Conservation (phyloP, 2,329 filamentous ascomycete genomes). For the Coniella vitis region DNA sequence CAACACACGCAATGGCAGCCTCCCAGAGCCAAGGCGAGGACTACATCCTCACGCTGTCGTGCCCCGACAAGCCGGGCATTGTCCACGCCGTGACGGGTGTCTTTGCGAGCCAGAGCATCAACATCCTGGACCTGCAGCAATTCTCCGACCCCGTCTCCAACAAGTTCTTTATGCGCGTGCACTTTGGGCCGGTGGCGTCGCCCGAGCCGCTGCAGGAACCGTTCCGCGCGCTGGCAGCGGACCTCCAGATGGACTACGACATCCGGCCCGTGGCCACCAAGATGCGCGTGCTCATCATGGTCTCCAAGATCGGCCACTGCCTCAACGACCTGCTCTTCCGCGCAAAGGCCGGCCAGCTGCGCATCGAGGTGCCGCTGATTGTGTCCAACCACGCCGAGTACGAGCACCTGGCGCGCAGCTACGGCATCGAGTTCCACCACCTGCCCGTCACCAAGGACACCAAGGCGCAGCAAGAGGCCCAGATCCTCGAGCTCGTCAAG, state of each 20-base stretch:
- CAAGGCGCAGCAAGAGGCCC: slow-evolving; percentile 65
- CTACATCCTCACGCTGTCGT: slow-evolving; percentile 74
- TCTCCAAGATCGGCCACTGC: slow-evolving; percentile 83
- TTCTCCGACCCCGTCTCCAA: slow-evolving; percentile 69
- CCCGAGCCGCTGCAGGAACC: slow-evolving; percentile 46
- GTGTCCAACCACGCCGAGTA: slow-evolving; percentile 80
- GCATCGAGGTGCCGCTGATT: slow-evolving; percentile 69
- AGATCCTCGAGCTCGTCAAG: slow-evolving; percentile 63
- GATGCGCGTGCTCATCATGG: slow-evolving; percentile 77
- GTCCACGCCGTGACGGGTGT: slow-evolving; percentile 78
- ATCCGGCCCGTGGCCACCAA: slow-evolving; percentile 63
- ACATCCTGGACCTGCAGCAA: slow-evolving; percentile 79
- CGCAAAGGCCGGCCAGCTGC: slow-evolving; percentile 65
- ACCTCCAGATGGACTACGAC: slow-evolving; percentile 65
- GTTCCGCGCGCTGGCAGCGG: slow-evolving; percentile 54
- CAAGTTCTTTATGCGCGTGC: slow-evolving; percentile 84
- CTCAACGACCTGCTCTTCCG: slow-evolving; percentile 80
- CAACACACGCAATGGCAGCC: slow-evolving; percentile 27
- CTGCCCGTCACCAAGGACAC: slow-evolving; percentile 74
- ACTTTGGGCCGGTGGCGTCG: slow-evolving; percentile 59
- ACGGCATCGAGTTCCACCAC: slow-evolving; percentile 74
- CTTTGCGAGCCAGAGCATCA: slow-evolving; percentile 65
- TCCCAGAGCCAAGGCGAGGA: slow-evolving; percentile 32
- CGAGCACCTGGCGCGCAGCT: slow-evolving; percentile 58
- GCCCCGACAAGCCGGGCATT: slow-evolving; percentile 78